Evolutionary conservation across 495 filamentous ascomycete genomes (phyloP).

Genomic region (Recurvomyces mirabilis): DNA sequence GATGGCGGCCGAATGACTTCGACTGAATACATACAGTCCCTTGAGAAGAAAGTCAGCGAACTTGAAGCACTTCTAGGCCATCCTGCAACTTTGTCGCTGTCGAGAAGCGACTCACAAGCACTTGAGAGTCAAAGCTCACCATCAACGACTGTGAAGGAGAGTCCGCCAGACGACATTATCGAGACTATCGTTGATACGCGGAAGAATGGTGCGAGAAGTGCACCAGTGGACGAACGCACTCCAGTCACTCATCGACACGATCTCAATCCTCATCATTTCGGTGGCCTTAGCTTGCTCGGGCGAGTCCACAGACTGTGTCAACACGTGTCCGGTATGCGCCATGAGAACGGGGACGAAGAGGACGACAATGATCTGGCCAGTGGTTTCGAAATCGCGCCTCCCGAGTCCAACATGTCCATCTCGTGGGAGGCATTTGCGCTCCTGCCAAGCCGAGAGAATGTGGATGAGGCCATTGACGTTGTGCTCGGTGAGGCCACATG

Average conservation of each 20-base stretch:
- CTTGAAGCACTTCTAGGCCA: constrained; percentile 1
- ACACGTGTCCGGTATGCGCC: neutral
- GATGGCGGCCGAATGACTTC: constrained; percentile 13
- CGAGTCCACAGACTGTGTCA: constrained; percentile 13
- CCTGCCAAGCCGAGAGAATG: constrained; percentile 1
- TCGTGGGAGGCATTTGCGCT: constrained; percentile 15
- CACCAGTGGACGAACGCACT: neutral
- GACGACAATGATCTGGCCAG: constrained; percentile 6
- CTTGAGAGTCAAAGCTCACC: neutral
- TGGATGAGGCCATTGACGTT: constrained; percentile 9
- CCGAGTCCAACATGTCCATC: constrained; percentile 3
- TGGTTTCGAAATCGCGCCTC: constrained; percentile 10
- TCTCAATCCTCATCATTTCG: constrained; percentile 4
- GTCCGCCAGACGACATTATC: neutral
- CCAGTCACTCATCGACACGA: neutral
- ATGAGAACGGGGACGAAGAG: neutral
- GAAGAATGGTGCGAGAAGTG: neutral
- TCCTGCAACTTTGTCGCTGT: neutral
- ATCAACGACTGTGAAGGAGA: neutral
- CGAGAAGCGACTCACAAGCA: neutral
- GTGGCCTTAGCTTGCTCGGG: constrained; percentile 11
- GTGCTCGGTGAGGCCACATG: constrained; percentile 12
- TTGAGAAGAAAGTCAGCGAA: constrained; percentile 17
- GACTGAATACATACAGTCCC: constrained; percentile 12
- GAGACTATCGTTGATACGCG: constrained; percentile 4